Evolutionary conservation across 768 basidiomycete genomes (phyloP).

Genomic region (Tricholoma sp.): DNA sequence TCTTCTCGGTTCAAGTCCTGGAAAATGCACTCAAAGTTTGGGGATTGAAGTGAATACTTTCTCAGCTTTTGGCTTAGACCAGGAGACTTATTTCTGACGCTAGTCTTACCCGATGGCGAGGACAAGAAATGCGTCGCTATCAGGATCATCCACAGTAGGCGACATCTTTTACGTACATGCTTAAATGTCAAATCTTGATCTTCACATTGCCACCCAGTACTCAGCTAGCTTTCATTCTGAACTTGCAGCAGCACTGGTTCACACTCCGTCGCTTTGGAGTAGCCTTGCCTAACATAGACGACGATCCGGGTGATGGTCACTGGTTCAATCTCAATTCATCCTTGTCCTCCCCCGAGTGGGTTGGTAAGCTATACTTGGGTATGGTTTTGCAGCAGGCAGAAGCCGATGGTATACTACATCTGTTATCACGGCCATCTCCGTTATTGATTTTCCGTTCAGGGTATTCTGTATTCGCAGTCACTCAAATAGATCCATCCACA

Average conservation of each 20-base stretch:
- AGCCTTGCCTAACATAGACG: constrained; percentile 33
- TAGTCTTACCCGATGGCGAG: constrained; percentile 82
- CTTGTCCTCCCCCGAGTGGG: constrained; percentile 68
- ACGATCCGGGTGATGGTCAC: constrained; percentile 25
- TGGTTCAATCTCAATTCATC: constrained; percentile 77
- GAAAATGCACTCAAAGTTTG: constrained; percentile 81
- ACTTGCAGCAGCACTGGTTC: constrained; percentile 87
- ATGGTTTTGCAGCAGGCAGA: constrained; percentile 89
- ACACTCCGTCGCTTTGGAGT: constrained; percentile 77
- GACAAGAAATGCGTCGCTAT: constrained; percentile 73
- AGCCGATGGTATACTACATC: constrained; percentile 53
- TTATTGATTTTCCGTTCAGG: constrained; percentile 36
- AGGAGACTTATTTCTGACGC: constrained; percentile 7
- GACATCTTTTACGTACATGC: constrained; percentile 17
- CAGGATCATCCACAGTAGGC: constrained; percentile 72
- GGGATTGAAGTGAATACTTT: constrained; percentile 61
- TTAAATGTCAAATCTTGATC: neutral
- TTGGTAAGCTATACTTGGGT: constrained; percentile 75
- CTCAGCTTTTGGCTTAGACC: constrained; percentile 2
- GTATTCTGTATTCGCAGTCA: constrained; percentile 77
- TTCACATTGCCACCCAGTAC: constrained; percentile 35
- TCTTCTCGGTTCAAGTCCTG: constrained; percentile 88
- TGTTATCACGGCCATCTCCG: neutral
- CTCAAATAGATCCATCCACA: constrained; percentile 51
- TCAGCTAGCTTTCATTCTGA: constrained; percentile 85